These are phyloP conservation scores for Oxytropis ochrocephala DNA, from an alignment of 306 rosid genomes.

Conservation along the genomic window DNA sequence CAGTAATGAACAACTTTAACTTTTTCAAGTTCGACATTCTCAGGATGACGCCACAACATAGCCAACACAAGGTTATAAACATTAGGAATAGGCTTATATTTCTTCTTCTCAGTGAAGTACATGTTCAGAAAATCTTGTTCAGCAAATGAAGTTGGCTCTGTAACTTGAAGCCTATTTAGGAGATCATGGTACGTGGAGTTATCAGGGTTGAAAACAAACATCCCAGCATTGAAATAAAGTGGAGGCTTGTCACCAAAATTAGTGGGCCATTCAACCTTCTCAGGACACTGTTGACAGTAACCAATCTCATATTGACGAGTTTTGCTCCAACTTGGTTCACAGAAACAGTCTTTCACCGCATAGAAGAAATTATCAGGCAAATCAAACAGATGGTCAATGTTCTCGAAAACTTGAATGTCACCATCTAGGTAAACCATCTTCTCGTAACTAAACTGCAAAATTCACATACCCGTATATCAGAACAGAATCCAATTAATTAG, in stretches of 20 bases:
- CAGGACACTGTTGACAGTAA: constrained; percentile 75
- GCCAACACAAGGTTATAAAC: constrained; percentile 66
- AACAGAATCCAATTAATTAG: too few relatives aligned
- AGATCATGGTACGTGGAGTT: constrained; percentile 42
- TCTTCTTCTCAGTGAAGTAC: constrained; percentile 42
- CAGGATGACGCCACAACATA: constrained; percentile 83
- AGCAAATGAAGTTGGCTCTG: constrained; percentile 63
- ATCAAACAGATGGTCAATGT: constrained; percentile 68
- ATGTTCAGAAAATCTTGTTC: constrained; percentile 82
- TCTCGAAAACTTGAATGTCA: constrained; percentile 64
- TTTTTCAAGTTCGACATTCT: constrained; percentile 48
- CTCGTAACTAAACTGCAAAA: constrained; percentile 58
- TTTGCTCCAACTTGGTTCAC: constrained; percentile 65
- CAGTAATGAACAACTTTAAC: constrained; percentile 82
- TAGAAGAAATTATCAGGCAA: constrained; percentile 45
- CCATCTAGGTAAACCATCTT: constrained; percentile 80
- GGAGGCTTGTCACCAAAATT: constrained; percentile 60
- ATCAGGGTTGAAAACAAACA: constrained; percentile 67
- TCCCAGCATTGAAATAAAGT: constrained; percentile 75
- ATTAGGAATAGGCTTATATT: constrained; percentile 53
- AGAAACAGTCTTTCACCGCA: constrained; percentile 84
- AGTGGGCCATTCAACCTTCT: constrained; percentile 52
- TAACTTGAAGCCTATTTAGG: constrained; percentile 28
- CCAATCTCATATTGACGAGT: constrained; percentile 54
- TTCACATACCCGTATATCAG: background rate